These are phyloP conservation scores for Sphagnum contortum DNA, from an alignment of 225 moss, liverwort and hornwort genomes.

Conservation along the genomic window DNA sequence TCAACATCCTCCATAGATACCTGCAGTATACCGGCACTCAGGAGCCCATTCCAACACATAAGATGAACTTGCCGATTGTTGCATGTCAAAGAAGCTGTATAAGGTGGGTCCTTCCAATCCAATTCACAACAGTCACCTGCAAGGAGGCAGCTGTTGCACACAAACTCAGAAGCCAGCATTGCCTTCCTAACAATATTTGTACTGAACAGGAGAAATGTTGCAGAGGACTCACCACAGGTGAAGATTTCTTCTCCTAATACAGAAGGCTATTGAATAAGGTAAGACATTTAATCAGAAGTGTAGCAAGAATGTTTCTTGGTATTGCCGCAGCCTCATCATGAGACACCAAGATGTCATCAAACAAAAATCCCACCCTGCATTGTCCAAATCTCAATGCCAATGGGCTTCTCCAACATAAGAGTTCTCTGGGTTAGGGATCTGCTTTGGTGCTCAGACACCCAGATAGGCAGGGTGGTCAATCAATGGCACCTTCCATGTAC, in stretches of 20 bases:
- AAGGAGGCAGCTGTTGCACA: not conserved
- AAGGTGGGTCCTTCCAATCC: no score
- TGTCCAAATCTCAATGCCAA: slow-evolving; percentile 66
- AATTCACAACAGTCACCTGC: not conserved
- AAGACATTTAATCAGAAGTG: slow-evolving; percentile 29
- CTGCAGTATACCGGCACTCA: slow-evolving; percentile 6
- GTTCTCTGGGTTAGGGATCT: slow-evolving; percentile 46
- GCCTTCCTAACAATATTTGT: not conserved
- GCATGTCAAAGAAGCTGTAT: no score
- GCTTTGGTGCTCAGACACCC: slow-evolving; percentile 44
- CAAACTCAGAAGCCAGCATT: not conserved
- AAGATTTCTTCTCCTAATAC: slow-evolving; percentile 20
- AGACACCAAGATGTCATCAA: slow-evolving; percentile 53
- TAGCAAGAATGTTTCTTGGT: slow-evolving; percentile 30
- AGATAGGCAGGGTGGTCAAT: slow-evolving; percentile 52
- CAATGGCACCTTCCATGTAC: slow-evolving; percentile 42
- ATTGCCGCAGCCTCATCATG: slow-evolving; percentile 43
- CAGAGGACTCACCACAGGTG: slow-evolving; percentile 14
- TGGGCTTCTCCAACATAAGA: slow-evolving; percentile 47
- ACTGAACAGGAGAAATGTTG: not conserved
- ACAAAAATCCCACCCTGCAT: slow-evolving; percentile 59
- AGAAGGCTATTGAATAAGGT: slow-evolving; percentile 27
- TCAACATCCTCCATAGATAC: slow-evolving; percentile 16
- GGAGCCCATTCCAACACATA: not conserved
- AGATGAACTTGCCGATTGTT: no score